Percentiles rank a stretch among this genome's conserved stretches.
These are phyloP conservation scores for Termitomyces sp. DNA, from an alignment of 768 basidiomycete genomes.

Conservation along the genomic window DNA sequence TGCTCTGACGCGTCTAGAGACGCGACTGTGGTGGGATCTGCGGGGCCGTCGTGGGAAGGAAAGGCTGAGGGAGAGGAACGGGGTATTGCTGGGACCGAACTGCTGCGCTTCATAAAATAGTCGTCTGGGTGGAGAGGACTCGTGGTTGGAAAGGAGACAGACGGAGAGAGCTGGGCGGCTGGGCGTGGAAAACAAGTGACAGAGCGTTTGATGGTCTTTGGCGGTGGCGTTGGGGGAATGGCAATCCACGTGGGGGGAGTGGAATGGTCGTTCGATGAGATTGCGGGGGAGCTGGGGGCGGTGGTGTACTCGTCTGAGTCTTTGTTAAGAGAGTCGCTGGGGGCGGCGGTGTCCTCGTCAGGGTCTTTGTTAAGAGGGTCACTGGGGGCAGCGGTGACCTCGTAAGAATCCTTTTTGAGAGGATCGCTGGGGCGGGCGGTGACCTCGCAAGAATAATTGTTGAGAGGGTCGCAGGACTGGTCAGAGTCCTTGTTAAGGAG, in stretches of 20 bases:
- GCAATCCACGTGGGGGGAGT: slow-evolving; percentile 50
- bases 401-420: slow-evolving; percentile 6
- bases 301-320: slow-evolving; percentile 13
- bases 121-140: slow-evolving; percentile 23
- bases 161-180: slow-evolving; percentile 29
- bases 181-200: slow-evolving; percentile 27
- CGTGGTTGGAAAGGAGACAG: slow-evolving; percentile 42
- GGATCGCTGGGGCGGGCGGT: slow-evolving; percentile 15
- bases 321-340: slow-evolving; percentile 6
- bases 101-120: slow-evolving; percentile 28
- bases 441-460: slow-evolving; percentile 8
- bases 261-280: slow-evolving; percentile 13
- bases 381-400: slow-evolving; percentile 16
- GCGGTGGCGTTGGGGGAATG: slow-evolving; percentile 53
- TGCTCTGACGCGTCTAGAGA: slow-evolving; percentile 2
- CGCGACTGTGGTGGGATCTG: neutral
- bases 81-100: slow-evolving; percentile 36
- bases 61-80: slow-evolving; percentile 14
- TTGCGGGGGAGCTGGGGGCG: slow-evolving; percentile 15
- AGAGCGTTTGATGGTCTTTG: slow-evolving; percentile 32
- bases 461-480: neutral
- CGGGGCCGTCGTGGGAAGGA: slow-evolving; percentile 4
- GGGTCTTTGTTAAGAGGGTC: slow-evolving; percentile 2
- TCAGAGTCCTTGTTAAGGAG: too few relatives aligned
- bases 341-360: slow-evolving; percentile 16